A percentile compares a stretch with the other conserved stretches of the same genome.
Conservation (phyloP, 495 filamentous ascomycete genomes). For the Niebla homalea region DNA sequence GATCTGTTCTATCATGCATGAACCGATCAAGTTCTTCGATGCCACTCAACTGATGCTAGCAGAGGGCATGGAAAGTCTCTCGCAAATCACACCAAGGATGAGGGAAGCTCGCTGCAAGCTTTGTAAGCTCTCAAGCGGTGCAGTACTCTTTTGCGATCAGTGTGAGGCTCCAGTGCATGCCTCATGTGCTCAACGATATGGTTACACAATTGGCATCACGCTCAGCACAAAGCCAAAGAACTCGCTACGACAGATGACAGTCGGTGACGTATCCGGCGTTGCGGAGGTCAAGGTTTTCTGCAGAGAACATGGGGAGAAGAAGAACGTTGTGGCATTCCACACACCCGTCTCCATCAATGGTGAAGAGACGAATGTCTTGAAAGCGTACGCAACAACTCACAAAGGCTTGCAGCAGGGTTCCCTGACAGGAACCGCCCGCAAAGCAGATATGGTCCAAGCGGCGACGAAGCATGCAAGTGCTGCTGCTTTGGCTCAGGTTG, state of each 20-base stretch:
- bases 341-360: constrained; percentile 32
- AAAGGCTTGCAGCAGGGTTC: constrained; percentile 80
- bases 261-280: constrained; percentile 60
- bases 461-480: constrained; percentile 27
- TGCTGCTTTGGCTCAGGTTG: constrained; percentile 7
- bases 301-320: constrained; percentile 65
- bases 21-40: constrained; percentile 82
- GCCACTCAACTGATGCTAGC: constrained; percentile 66
- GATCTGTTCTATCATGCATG: constrained; percentile 77
- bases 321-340: constrained; percentile 44
- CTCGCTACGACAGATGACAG: constrained; percentile 57
- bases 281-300: constrained; percentile 79
- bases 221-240: constrained; percentile 81
- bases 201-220: constrained; percentile 77
- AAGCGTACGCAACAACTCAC: constrained; percentile 73
- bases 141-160: constrained; percentile 69
- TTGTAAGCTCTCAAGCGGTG: constrained; percentile 61
- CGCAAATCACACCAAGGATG: constrained; percentile 47
- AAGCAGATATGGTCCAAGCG: constrained; percentile 56
- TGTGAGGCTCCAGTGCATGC: constrained; percentile 78
- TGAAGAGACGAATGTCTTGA: constrained; percentile 55
- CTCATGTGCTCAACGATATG: constrained; percentile 73
- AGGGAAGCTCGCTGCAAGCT: constrained; percentile 58
- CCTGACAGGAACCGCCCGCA: constrained; percentile 80
- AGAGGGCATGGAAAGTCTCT: constrained; percentile 76